phyloP scores from a whole-genome alignment of 306 rosid genomes.

The Cucumis hystrix region DNA sequence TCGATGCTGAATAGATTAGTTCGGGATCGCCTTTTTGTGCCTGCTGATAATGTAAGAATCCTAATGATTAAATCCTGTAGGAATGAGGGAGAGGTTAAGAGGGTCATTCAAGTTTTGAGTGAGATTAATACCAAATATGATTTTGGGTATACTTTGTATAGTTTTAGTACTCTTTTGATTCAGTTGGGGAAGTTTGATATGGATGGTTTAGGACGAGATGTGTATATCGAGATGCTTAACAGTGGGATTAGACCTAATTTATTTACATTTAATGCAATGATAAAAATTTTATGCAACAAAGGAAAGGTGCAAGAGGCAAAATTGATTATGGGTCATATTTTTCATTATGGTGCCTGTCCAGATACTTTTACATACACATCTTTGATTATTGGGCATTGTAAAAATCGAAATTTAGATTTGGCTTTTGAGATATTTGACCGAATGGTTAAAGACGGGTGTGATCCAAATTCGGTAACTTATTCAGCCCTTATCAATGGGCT shows the following conservation, averaged over 20 bases:
- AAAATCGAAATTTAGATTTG: constrained; percentile 15
- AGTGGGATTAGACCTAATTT: constrained; percentile 24
- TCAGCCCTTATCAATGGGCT: constrained; percentile 27
- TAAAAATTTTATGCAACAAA: constrained; percentile 28
- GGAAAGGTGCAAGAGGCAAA: constrained; percentile 24
- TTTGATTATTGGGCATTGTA: constrained; percentile 29
- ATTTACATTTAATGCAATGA: constrained; percentile 23
- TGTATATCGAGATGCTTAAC: constrained; percentile 14
- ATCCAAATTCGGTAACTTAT: constrained; percentile 25
- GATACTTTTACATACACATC: constrained; percentile 26
- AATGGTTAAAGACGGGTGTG: constrained; percentile 24
- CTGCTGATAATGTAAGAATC: constrained; percentile 25
- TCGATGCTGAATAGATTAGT: constrained; percentile 27
- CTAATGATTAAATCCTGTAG: constrained; percentile 29
- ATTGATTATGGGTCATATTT: constrained; percentile 19
- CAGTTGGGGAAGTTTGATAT: constrained; percentile 31
- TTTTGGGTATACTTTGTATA: constrained; percentile 26
- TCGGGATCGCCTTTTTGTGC: constrained; percentile 10
- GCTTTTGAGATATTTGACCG: constrained; percentile 21
- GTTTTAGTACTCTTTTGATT: constrained; percentile 31
- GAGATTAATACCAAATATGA: constrained; percentile 8
- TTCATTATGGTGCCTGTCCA: constrained; percentile 14
- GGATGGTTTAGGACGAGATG: constrained; percentile 19
- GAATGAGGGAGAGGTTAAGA: constrained; percentile 4
- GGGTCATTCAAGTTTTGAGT: constrained; percentile 16